Percentiles rank a stretch among this genome's conserved stretches.
phyloP scores from a whole-genome alignment of 441 rosid species.

The Sinapis alba region DNA sequence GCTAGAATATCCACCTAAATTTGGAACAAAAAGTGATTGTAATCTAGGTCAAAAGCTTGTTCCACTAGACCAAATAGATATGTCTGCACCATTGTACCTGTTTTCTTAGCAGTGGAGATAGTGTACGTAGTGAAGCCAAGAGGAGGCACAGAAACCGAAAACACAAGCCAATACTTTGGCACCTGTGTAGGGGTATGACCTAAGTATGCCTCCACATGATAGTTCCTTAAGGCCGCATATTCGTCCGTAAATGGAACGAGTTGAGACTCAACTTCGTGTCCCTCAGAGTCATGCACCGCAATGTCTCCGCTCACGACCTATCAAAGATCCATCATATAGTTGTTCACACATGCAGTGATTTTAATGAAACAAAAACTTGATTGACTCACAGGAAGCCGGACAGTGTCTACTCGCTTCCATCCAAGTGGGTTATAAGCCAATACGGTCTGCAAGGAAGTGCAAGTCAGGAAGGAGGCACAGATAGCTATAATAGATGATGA shows the following conservation, averaged over 20 bases:
- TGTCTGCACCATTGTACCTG: constrained; percentile 53
- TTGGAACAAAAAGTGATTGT: constrained; percentile 21
- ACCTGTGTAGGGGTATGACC: constrained; percentile 61
- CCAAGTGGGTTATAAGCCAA: constrained; percentile 95
- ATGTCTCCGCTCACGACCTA: constrained; percentile 75
- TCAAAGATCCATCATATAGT: constrained; percentile 16
- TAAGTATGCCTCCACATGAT: constrained; percentile 80
- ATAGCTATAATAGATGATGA: constrained; percentile 3
- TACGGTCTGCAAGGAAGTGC: constrained; percentile 52
- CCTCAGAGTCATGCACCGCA: constrained; percentile 74
- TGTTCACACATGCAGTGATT: not conserved
- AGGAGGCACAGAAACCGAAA: constrained; percentile 81
- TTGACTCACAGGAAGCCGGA: constrained; percentile 86
- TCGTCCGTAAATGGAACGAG: constrained; percentile 74
- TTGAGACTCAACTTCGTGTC: constrained; percentile 87
- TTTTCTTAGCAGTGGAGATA: constrained; percentile 60
- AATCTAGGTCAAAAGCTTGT: constrained; percentile 15
- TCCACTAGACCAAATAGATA: constrained; percentile 2
- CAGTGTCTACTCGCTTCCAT: constrained; percentile 89
- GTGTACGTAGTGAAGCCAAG: constrained; percentile 93
- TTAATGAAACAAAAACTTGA: constrained; percentile 24
- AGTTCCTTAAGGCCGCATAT: constrained; percentile 58
- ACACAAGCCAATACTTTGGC: constrained; percentile 92
- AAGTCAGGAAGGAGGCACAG: constrained; percentile 29
- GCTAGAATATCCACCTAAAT: constrained; percentile 53